Conservation (phyloP, 768 basidiomycete genomes). For the Strobilomyces dryophilus region DNA sequence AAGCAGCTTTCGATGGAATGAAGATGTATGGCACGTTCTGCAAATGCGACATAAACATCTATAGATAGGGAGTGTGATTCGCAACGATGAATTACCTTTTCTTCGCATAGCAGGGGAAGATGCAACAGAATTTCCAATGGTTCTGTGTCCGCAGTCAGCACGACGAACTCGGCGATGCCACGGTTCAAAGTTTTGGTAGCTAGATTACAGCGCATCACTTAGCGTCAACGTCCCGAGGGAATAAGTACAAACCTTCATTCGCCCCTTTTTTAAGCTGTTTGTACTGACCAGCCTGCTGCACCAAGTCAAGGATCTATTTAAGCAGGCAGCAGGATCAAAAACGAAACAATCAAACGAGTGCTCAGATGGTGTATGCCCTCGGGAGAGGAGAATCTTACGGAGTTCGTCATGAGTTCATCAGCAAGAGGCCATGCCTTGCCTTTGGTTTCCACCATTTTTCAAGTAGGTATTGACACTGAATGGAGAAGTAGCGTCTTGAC, state of each 20-base stretch:
- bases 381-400: conserved; percentile 44
- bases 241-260: conserved; percentile 72
- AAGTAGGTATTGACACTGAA: conserved; percentile 1
- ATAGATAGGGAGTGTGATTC: neutral
- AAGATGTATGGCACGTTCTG: conserved; percentile 97
- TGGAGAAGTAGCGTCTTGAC: conserved; percentile 40
- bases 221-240: conserved; percentile 2
- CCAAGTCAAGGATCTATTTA: conserved; percentile 85
- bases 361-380: neutral
- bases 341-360: neutral
- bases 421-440: conserved; percentile 90
- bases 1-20: conserved; percentile 89
- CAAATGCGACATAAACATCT: conserved; percentile 2
- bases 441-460: conserved; percentile 58
- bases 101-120: conserved; percentile 95
- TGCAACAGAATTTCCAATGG: conserved; percentile 97
- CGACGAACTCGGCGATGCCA: conserved; percentile 96
- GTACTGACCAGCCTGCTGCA: conserved; percentile 94
- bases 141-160: conserved; percentile 95
- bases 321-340: neutral
- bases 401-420: conserved; percentile 82
- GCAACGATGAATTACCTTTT: conserved; percentile 61
- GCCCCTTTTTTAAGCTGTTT: conserved; percentile 99
- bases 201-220: conserved; percentile 27
- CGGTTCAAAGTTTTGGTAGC: conserved; percentile 98